A percentile compares a stretch with the other conserved stretches of the same genome.
Conservation (phyloP, 768 basidiomycete genomes). For the Lentinula lateritia region DNA sequence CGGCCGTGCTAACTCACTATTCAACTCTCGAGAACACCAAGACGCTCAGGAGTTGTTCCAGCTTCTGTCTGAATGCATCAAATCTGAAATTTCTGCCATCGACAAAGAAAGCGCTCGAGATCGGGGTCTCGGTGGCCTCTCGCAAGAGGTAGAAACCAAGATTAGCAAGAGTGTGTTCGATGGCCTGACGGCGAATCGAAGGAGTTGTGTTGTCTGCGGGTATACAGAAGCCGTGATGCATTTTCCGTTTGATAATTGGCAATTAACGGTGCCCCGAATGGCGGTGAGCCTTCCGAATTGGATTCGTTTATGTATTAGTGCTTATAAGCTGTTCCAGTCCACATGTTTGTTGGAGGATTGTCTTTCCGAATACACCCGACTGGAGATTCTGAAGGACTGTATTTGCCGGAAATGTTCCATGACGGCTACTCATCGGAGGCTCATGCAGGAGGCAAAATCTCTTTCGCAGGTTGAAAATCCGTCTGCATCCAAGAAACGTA, state of each 20-base stretch:
- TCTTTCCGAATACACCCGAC: constrained; percentile 80
- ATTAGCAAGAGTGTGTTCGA: constrained; percentile 76
- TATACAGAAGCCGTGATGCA: constrained; percentile 95
- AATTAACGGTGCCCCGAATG: constrained; percentile 65
- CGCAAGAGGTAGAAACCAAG: constrained; percentile 18
- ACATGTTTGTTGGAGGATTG: constrained; percentile 76
- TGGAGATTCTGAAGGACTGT: constrained; percentile 88
- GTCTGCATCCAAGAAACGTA: constrained; percentile 69
- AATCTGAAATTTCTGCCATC: constrained; percentile 74
- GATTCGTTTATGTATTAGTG: constrained; percentile 9
- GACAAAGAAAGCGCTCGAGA: constrained; percentile 67
- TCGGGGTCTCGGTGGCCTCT: constrained; percentile 62
- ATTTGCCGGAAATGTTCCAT: constrained; percentile 91
- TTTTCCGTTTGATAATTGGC: constrained; percentile 83
- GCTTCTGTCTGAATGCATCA: constrained; percentile 83
- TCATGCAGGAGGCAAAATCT: constrained; percentile 56
- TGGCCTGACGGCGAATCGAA: constrained; percentile 83
- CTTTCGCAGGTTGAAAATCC: constrained; percentile 46
- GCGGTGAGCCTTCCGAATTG: constrained; percentile 36
- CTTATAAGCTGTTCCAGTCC: constrained; percentile 30
- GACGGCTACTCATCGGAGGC: constrained; percentile 62
- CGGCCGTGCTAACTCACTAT: constrained; percentile 54
- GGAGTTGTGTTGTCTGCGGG: constrained; percentile 85
- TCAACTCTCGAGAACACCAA: constrained; percentile 91
- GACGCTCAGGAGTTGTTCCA: constrained; percentile 99